phyloP scores from a whole-genome alignment of 2,329 filamentous ascomycete genomes.

The Penicillium polonicum region DNA sequence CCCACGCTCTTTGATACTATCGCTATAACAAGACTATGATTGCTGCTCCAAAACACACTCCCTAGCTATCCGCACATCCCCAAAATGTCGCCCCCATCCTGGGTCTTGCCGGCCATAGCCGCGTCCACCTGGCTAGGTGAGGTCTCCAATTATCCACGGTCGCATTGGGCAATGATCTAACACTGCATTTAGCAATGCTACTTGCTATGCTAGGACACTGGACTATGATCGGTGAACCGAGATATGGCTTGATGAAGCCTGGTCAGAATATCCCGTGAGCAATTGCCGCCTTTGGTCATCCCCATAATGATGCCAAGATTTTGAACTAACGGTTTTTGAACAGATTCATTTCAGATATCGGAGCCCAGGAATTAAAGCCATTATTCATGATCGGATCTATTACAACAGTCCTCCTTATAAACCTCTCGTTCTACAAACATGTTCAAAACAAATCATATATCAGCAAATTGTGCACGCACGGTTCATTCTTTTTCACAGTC shows the following conservation, averaged over 20 bases:
- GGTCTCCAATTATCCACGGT: background rate
- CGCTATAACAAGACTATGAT: constrained; percentile 10
- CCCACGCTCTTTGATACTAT: constrained; percentile 3
- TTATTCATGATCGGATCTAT: constrained; percentile 19
- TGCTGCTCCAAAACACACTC: background rate
- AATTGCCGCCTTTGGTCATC: background rate
- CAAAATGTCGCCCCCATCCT: constrained; percentile 10
- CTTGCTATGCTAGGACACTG: constrained; percentile 19
- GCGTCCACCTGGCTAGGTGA: constrained; percentile 22
- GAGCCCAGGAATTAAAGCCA: constrained; percentile 17
- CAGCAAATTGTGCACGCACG: constrained; percentile 15
- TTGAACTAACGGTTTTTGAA: background rate
- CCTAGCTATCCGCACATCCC: background rate
- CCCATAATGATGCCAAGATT: background rate
- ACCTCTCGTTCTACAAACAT: constrained; percentile 21
- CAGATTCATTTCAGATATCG: constrained; percentile 22
- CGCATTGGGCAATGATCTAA: background rate
- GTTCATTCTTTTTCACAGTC: constrained; percentile 18
- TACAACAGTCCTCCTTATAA: constrained; percentile 18
- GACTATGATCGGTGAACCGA: constrained; percentile 17
- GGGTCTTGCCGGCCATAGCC: constrained; percentile 19
- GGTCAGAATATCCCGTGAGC: constrained; percentile 21
- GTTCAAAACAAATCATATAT: constrained; percentile 16
- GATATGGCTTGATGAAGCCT: constrained; percentile 20
- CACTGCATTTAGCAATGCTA: constrained; percentile 14